phyloP scores from a whole-genome alignment of 805 yeast genomes.

The Clavispora asparagi region DNA sequence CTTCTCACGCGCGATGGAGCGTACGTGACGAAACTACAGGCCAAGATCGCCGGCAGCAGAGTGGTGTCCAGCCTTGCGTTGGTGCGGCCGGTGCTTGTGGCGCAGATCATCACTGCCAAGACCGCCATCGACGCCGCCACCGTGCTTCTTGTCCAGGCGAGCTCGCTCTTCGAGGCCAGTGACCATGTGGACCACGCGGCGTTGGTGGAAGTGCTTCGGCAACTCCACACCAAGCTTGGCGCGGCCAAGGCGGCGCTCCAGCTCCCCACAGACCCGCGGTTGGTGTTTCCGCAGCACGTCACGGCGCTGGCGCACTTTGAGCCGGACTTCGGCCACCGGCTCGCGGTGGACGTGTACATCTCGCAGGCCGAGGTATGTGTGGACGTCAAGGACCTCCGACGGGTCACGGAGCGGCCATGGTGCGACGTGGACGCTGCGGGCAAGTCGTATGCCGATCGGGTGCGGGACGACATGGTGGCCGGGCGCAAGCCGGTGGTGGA shows the following conservation, averaged over 20 bases:
- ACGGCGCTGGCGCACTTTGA: conserved; percentile 32
- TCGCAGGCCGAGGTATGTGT: conserved; percentile 59
- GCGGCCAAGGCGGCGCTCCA: conserved; percentile 25
- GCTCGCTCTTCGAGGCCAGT: conserved; percentile 12
- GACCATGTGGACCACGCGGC: conserved; percentile 13
- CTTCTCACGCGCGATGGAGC: conserved; percentile 52
- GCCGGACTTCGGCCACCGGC: conserved; percentile 42
- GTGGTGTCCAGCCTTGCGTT: conserved; percentile 23
- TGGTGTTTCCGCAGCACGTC: conserved; percentile 56
- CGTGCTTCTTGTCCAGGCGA: conserved; percentile 22
- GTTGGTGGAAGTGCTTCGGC: conserved; percentile 21
- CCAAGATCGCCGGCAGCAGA: conserved; percentile 36
- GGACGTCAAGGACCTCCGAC: conserved; percentile 49
- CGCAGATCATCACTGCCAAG: conserved; percentile 46
- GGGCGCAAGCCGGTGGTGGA: conserved; percentile 5
- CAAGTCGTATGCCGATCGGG: conserved; percentile 51
- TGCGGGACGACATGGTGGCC: conserved; percentile 49
- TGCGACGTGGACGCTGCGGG: conserved; percentile 43
- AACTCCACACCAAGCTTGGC: conserved; percentile 20
- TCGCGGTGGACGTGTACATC: conserved; percentile 54
- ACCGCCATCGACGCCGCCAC: conserved; percentile 31
- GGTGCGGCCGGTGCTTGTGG: conserved; percentile 31
- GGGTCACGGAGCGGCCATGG: conserved; percentile 61
- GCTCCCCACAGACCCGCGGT: conserved; percentile 48
- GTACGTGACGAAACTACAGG: conserved; percentile 45